Conservation (phyloP, 148 eudicot genomes). For the Selenicereus undatus region DNA sequence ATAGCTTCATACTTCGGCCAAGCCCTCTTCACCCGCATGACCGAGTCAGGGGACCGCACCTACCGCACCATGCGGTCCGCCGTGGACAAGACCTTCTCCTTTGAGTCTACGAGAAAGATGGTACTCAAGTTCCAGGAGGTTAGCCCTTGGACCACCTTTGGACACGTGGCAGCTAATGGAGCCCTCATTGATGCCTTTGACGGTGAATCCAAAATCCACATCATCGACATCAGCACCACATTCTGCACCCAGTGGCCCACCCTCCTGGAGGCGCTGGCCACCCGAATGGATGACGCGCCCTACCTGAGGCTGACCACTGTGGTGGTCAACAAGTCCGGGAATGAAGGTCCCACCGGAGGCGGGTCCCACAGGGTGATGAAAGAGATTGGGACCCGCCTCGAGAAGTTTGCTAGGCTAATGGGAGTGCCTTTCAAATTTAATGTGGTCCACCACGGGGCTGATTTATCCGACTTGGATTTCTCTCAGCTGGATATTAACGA, state of each 20-base stretch:
- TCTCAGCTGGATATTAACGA: conserved; percentile 40
- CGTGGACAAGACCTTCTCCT: conserved; percentile 56
- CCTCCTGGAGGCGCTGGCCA: conserved; percentile 79
- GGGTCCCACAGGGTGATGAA: conserved; percentile 65
- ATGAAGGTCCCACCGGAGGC: conserved; percentile 12
- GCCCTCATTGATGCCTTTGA: conserved; percentile 84
- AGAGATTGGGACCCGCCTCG: conserved; percentile 77
- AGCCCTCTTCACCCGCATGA: conserved; percentile 78
- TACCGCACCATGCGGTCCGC: conserved; percentile 50
- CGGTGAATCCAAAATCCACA: conserved; percentile 64
- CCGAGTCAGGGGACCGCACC: conserved; percentile 63
- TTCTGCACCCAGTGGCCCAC: conserved; percentile 99
- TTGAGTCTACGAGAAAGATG: conserved; percentile 63
- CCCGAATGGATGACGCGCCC: conserved; percentile 81
- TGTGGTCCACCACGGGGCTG: conserved; percentile 59
- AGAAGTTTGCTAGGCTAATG: conserved; percentile 89
- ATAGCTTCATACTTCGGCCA: conserved; percentile 69
- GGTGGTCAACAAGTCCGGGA: conserved; percentile 32
- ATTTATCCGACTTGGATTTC: conserved; percentile 53
- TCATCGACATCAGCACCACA: conserved; percentile 74
- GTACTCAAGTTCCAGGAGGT: conserved; percentile 91
- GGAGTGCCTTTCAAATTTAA: conserved; percentile 82
- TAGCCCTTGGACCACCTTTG: conserved; percentile 92
- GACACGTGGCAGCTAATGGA: conserved; percentile 89
- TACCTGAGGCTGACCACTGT: conserved; percentile 73